Evolutionary conservation across 805 yeast species (phyloP), one percentile per base, ranked within the genome.

Genomic region (Wickerhamiella spandovensis): DNA sequence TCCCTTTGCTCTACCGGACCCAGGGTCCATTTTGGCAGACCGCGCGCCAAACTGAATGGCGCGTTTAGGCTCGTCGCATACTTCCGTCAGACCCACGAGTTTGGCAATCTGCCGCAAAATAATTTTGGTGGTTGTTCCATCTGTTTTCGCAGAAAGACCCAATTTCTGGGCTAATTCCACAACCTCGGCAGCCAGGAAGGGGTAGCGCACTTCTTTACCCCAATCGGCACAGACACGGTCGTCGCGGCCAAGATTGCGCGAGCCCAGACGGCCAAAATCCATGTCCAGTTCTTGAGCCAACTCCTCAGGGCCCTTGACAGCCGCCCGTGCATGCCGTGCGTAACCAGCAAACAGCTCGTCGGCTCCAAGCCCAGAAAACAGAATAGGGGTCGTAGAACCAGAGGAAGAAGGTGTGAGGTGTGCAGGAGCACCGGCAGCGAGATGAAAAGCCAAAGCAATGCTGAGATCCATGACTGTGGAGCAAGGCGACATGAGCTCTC

Each of bases 291-390:
- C 95, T 1, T 63, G 62, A 0, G 72, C 68, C 15, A 92, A 68
- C 24, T 71, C 70, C 0, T 58, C 62, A 28, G 72, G 70, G 1
- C 71, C 67, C 32, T 68, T 67, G 9, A 52, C 45, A 20, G 63
- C 61, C 7, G 59, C 56, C 17, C 59, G 50, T 1, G 68, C 81
- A 58, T 92, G 94, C 44, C 97, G 73, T 21, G 95, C 84, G 63
- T 92, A 92, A 0, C 99, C 99, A 0, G 95, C 99, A 70, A 84
- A 89, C 18, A 92, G 67, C 65, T 92, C 99, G 67, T 92, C 99
- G 0, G 98, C 98, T 1, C 99, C 99, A 12, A 92, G 71, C 0
- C 99, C 99, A 49, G 95, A 85, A 35, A 92, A 69, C 8, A 92
- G 64, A 0, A 92, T 95, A 56, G 78, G 76, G 8, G 87, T 75